Percentiles rank a stretch among this genome's conserved stretches.
These are phyloP conservation scores for Penicillium sp. DNA, from an alignment of 2,329 filamentous ascomycete genomes.

Conservation along the genomic window DNA sequence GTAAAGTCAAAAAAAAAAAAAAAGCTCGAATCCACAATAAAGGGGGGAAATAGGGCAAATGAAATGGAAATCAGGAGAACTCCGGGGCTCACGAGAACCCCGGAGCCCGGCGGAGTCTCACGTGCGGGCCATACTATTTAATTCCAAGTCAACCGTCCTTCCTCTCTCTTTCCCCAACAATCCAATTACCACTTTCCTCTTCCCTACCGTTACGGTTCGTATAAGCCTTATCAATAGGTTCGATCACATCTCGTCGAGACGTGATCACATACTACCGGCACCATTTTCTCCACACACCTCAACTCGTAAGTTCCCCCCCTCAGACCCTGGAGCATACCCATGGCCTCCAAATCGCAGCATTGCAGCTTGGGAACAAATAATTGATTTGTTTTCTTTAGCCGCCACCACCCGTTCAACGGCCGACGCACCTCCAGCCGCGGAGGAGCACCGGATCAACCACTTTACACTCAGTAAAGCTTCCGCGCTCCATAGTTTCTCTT, in stretches of 20 bases:
- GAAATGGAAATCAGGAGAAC: not conserved
- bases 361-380: not conserved
- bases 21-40: not conserved
- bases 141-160: conserved; percentile 1
- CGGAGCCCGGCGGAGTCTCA: conserved; percentile 10
- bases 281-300: conserved; percentile 97
- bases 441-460: conserved; percentile 66
- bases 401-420: conserved; percentile 95
- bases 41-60: not conserved
- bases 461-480: conserved; percentile 46
- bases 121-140: conserved; percentile 4
- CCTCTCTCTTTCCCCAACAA: conserved; percentile 1
- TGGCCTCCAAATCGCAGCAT: not conserved
- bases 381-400: conserved; percentile 52
- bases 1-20: not conserved
- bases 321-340: not conserved
- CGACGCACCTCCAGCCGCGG: conserved; percentile 88
- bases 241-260: conserved; percentile 57
- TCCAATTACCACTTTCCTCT: conserved; percentile 18
- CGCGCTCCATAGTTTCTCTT: conserved; percentile 46
- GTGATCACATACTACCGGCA: conserved; percentile 70
- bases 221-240: conserved; percentile 30
- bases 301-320: conserved; percentile 77
- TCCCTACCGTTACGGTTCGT: conserved; percentile 20
- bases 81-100: conserved; percentile 1